Base-by-base conservation (phyloP, 208 protist species). In the Trypanosoma lewisi region DNA sequence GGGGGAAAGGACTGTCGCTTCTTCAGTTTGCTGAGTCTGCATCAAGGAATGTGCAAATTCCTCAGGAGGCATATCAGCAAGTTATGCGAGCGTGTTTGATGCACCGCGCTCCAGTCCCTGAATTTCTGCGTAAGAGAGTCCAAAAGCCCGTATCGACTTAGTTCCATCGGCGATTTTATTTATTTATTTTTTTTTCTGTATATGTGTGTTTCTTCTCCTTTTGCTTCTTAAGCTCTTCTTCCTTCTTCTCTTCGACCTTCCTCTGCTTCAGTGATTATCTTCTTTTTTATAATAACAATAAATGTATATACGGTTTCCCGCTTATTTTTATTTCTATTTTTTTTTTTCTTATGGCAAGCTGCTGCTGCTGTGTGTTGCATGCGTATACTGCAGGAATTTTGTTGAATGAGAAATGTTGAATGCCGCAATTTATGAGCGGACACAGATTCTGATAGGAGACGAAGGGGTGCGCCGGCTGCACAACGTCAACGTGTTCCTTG, bases 401-500 rank as follows among this genome's bases (percentile, higher is more conserved):
- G 45, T 2, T 14, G 17, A 19, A n/a, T 3, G 14, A 34, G 14
- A 6, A 4, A 90, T 89, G 84, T 57, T 90, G 16, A 91, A 91
- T 63, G 70, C 88, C 1, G 88, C 80, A 36, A 45, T 95, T 28
- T 95, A 95, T 50, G 89, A 95, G 71, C 70, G 89, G 3, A 92
- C 85, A 21, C 84, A 91, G 39, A 92, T 95, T 25, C 65, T 95
- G 0, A 64, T 96, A 16, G 88, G 88, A 2, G 88, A 96, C 37
- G 76, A 69, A 2, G 86, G 88, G 14, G 87, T 93, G 55, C 63
- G 67, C 0, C 49, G 49, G 11, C 65, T 96, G 44, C 83, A 89
- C 33, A 11, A 59, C 31, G 77, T 78, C 5, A 87, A 89, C 53
- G 63, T 96, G 7, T 89, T 94, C 36, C 75, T 96, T 23, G 88